A percentile compares a stretch with the other conserved stretches of the same genome.
Conservation (phyloP, 1,139 yeast species). For the Fermentozyma sake region DNA sequence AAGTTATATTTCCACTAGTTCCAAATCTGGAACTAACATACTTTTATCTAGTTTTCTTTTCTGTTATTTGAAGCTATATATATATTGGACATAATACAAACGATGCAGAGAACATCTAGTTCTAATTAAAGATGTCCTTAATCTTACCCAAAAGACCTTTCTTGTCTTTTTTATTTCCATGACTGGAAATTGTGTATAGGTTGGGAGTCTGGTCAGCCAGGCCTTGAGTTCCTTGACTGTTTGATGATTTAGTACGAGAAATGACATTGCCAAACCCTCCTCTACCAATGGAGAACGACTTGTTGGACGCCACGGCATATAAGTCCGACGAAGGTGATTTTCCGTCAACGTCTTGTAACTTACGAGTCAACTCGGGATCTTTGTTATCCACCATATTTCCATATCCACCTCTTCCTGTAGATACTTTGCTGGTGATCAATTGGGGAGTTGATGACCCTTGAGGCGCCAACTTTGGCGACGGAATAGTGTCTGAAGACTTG, state of each 20-base stretch:
- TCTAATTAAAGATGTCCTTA: constrained; percentile 22
- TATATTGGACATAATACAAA: too few species aligned
- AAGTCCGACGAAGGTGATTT: constrained; percentile 24
- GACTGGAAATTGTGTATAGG: constrained; percentile 14
- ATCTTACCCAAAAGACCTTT: constrained; percentile 30
- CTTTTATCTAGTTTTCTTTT: too few species aligned
- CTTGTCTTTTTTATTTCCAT: constrained; percentile 14
- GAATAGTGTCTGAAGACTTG: constrained; percentile 37
- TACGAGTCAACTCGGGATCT: constrained; percentile 58
- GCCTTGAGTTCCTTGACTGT: constrained; percentile 6
- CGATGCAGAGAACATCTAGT: too few species aligned
- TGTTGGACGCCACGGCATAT: constrained; percentile 34
- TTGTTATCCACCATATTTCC: constrained; percentile 71
- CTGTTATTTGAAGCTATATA: too few species aligned
- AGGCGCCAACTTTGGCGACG: constrained; percentile 52
- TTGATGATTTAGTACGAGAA: constrained; percentile 13
- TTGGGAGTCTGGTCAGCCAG: constrained; percentile 4
- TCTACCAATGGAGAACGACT: constrained; percentile 40
- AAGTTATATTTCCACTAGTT: too few species aligned
- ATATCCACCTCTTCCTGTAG: constrained; percentile 80
- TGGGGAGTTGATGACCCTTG: constrained; percentile 66
- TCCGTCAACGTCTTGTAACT: constrained; percentile 65
- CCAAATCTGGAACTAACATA: too few species aligned
- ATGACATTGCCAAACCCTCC: constrained; percentile 51
- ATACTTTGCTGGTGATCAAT: constrained; percentile 51